A percentile compares a stretch with the other conserved stretches of the same genome.
phyloP scores from a whole-genome alignment of 768 basidiomycete genomes.

The Rhizopogon vulgaris region DNA sequence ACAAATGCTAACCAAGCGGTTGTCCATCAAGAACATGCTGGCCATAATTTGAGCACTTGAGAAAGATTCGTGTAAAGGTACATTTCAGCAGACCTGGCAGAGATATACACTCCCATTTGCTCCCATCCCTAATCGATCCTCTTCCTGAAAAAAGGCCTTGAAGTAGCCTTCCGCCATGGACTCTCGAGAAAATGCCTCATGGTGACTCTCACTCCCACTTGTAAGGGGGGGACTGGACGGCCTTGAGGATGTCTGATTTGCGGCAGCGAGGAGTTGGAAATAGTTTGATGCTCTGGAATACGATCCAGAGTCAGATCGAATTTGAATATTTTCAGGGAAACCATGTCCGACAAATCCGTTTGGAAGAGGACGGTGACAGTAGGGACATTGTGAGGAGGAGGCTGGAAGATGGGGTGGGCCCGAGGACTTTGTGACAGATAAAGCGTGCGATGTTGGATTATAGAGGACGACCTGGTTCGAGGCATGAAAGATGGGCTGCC shows the following conservation, averaged over 20 bases:
- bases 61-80: background rate
- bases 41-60: background rate
- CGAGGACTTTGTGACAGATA: constrained; percentile 50
- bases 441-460: constrained; percentile 78
- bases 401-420: constrained; percentile 16
- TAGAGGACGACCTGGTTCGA: constrained; percentile 86
- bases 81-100: constrained; percentile 56
- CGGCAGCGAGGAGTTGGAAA: constrained; percentile 68
- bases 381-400: constrained; percentile 51
- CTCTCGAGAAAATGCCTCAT: constrained; percentile 51
- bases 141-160: constrained; percentile 87
- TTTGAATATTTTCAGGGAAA: constrained; percentile 24
- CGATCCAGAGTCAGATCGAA: constrained; percentile 33
- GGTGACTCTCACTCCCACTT: constrained; percentile 5
- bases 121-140: constrained; percentile 87
- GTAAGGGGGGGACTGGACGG: constrained; percentile 44
- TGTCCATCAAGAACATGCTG: constrained; percentile 88
- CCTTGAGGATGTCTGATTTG: constrained; percentile 57
- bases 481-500: constrained; percentile 79
- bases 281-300: constrained; percentile 67
- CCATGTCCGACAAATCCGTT: constrained; percentile 30
- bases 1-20: constrained; percentile 50
- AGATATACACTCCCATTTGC: constrained; percentile 89
- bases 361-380: constrained; percentile 62
- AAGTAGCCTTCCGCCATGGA: constrained; percentile 91